These are phyloP conservation scores for Gossypium trilobum DNA, from an alignment of 441 rosid species.

Conservation along the genomic window DNA sequence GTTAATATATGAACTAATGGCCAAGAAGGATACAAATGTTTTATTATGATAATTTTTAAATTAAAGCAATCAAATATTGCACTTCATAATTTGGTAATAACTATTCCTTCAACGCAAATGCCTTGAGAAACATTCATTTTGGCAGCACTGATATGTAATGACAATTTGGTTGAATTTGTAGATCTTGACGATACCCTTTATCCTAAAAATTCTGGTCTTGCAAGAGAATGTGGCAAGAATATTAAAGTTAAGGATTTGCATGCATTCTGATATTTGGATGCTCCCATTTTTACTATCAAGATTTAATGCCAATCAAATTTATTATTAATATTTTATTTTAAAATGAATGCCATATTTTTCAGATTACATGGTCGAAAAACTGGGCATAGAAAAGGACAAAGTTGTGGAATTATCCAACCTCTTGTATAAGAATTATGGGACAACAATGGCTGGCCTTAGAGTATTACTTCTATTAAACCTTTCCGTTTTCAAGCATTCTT, in stretches of 20 bases:
- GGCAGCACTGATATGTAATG: not conserved
- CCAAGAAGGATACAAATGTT: no score
- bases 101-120: no score
- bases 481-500: not conserved
- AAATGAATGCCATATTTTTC: not conserved
- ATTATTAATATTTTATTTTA: not conserved
- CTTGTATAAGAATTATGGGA: constrained; percentile 82
- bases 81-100: no score
- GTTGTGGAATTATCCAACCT: constrained; percentile 52
- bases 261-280: not conserved
- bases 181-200: constrained; percentile 95
- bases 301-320: not conserved
- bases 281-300: not conserved
- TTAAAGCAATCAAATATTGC: not conserved
- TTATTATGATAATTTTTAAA: not conserved
- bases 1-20: no score
- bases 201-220: constrained; percentile 63
- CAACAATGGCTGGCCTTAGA: constrained; percentile 96
- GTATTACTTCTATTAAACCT: constrained; percentile 21
- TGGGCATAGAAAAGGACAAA: constrained; percentile 54
- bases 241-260: constrained; percentile 46
- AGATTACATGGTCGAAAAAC: constrained; percentile 76
- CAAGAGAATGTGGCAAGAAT: constrained; percentile 54
- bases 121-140: no score
- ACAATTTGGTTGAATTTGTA: constrained; percentile 24